A percentile compares a stretch with the other conserved stretches of the same genome.
These are phyloP conservation scores for Peronospora tabacina DNA, from an alignment of 352 stramenopile species.

Conservation along the genomic window DNA sequence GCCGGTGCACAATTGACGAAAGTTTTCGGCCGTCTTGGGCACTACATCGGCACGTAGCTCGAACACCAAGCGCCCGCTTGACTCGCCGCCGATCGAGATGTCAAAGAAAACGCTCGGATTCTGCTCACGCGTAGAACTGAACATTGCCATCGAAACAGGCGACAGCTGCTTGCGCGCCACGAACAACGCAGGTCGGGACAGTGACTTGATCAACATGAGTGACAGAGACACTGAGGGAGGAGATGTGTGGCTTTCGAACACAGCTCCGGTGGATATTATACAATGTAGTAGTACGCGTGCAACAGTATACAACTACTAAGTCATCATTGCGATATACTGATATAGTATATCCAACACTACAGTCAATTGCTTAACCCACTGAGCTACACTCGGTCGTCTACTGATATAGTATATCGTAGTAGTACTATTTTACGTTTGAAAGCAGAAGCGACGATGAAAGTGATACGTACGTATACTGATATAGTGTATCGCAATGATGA, in stretches of 20 bases:
- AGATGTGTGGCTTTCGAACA: too few relatives aligned
- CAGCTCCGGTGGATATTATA: too few relatives aligned
- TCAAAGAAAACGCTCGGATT: slow-evolving; percentile 96
- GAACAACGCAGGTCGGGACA: slow-evolving; percentile 20
- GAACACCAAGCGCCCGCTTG: slow-evolving; percentile 79
- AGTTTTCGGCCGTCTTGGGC: slow-evolving; percentile 99
- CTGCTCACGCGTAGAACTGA: slow-evolving; percentile 49
- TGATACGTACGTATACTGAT: too few relatives aligned
- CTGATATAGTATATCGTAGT: too few relatives aligned
- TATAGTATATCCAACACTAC: too few relatives aligned
- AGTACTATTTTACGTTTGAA: too few relatives aligned
- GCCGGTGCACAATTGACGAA: slow-evolving; percentile 94
- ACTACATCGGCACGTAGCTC: slow-evolving; percentile 92
- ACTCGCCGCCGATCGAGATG: slow-evolving; percentile 90
- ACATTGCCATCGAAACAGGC: slow-evolving; percentile 25
- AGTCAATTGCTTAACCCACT: too few relatives aligned
- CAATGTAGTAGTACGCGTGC: too few relatives aligned
- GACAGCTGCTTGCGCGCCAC: slow-evolving; percentile 23
- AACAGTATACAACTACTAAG: neutral
- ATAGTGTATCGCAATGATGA: too few relatives aligned
- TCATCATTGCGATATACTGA: neutral
- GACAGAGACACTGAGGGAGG: too few relatives aligned
- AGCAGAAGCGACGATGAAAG: too few relatives aligned
- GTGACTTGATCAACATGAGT: slow-evolving; percentile 23
- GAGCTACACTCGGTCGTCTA: too few relatives aligned